Evolutionary conservation across 106 monocot genomes (phyloP), one percentile per base, ranked within the genome.

Genomic region (Gastrodia elata): DNA sequence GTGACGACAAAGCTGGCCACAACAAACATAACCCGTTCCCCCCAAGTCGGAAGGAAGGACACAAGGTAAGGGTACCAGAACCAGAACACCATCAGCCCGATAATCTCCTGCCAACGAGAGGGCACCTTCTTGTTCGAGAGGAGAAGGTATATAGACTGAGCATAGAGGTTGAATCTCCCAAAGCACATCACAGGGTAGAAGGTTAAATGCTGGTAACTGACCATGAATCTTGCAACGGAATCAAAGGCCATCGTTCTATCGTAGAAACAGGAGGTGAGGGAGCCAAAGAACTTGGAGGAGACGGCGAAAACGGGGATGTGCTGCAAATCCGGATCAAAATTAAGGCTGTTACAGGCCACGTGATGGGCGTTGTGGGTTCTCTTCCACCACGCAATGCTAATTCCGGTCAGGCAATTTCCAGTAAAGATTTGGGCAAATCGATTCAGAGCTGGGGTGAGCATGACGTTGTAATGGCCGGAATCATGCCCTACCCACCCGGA

Each of bases 341-440:
- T 83, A 15, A 89, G 76, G 71, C 81, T 85, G 71, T 89, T 89
- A 75, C 83, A 83, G 74, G 89, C 89, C 4, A 89, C 77, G 74
- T 89, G 89, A 68, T 89, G 89, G 16, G 85, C 85, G 13, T 83
- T 89, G 74, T 89, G 89, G 81, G 83, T 89, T 26, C 81, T 20
- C 81, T 83, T 86, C 89, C 89, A 89, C 89, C 89, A 89, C 10
- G 27, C 85, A n/a, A 88, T 88, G 77, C 87, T 82, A 61, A 88
- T 84, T 10, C 87, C 87, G 15, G 79, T 61, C 38, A 88, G 40
- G 74, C 87, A 88, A 38, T 88, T 88, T 10, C 87, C 87, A 5
- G 77, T 4, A 8, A 86, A 38, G 30, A 86, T 65, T 64, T 86
- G 79, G 2, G 42, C 65, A 3, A 86, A 38, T 5, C 86, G 56